Conservation (phyloP, 148 eudicot species). For the Diospyros kaki region DNA sequence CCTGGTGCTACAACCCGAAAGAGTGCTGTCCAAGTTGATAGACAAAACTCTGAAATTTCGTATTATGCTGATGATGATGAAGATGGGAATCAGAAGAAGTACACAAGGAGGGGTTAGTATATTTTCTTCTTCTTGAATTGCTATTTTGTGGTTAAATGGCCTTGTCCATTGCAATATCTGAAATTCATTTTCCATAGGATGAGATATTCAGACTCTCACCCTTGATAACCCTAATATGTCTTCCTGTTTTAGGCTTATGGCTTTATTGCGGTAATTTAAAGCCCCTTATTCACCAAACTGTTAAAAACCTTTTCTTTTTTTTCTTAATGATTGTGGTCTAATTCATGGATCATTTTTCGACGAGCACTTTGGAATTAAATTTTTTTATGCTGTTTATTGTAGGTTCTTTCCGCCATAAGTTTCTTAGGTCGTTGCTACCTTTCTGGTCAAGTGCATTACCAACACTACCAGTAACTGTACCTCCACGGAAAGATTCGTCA, state of each 20-base stretch:
- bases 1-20: constrained; percentile 90
- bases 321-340: neutral
- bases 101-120: constrained; percentile 67
- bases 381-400: constrained; percentile 7
- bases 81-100: constrained; percentile 83
- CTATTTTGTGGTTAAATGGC: constrained; percentile 1
- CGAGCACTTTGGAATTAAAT: neutral
- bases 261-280: neutral
- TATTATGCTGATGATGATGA: constrained; percentile 98
- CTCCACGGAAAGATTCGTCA: constrained; percentile 65
- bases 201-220: neutral
- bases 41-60: constrained; percentile 78
- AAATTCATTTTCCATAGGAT: neutral
- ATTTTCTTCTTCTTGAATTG: constrained; percentile 4
- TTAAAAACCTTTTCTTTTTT: neutral
- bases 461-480: constrained; percentile 89
- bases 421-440: constrained; percentile 73
- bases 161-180: neutral
- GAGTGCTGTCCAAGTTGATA: constrained; percentile 62
- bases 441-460: constrained; percentile 96
- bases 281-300: neutral
- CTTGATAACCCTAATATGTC: neutral
- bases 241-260: neutral
- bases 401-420: constrained; percentile 87
- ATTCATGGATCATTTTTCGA: neutral